Conservation (phyloP, 83 land plant species). For the Picea abies region DNA sequence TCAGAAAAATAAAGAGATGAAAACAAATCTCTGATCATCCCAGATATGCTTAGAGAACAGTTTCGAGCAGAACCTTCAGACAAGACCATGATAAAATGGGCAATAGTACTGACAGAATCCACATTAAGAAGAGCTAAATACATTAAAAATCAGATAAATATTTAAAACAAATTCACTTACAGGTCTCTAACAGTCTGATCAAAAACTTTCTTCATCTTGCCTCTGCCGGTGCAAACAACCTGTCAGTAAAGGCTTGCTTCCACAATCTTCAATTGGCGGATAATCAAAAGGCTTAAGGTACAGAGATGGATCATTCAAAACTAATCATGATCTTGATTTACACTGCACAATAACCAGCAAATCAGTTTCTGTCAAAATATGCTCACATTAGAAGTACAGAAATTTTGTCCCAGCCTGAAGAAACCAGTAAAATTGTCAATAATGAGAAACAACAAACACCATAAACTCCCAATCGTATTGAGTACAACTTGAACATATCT, state of each 20-base stretch:
- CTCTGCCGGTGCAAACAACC: background rate
- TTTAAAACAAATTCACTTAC: background rate
- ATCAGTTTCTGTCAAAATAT: background rate
- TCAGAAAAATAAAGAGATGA: background rate
- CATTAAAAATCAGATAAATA: no score
- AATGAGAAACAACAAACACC: background rate
- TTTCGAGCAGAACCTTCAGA: no score
- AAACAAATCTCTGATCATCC: background rate
- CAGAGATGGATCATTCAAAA: background rate
- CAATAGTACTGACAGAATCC: no score
- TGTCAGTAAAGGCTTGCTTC: background rate
- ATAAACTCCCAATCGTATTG: no score
- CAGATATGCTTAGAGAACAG: no score
- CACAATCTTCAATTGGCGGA: background rate
- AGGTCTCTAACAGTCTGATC: conserved; percentile 18
- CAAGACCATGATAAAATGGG: no score
- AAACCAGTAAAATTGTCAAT: background rate
- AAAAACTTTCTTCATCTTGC: conserved; percentile 12
- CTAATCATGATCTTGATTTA: background rate
- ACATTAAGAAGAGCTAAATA: no score
- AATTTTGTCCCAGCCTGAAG: background rate
- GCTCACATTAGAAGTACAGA: background rate
- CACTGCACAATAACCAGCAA: background rate
- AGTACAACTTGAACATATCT: no score
- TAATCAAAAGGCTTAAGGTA: background rate